phyloP scores from a whole-genome alignment of 2,329 filamentous ascomycete genomes.

The Rhexocercosporidium sp. region DNA sequence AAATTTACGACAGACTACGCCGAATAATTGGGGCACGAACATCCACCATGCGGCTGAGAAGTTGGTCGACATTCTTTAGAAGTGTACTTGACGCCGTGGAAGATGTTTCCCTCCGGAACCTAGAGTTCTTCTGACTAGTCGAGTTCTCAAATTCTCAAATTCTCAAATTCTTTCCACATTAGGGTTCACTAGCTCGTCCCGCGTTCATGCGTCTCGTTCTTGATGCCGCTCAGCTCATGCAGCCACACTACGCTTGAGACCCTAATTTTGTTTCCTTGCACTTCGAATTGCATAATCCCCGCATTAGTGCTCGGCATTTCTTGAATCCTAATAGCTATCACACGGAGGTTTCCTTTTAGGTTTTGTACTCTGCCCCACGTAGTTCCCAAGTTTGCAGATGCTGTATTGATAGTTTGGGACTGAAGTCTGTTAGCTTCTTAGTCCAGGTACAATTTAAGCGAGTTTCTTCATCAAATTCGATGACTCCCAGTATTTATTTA shows the following conservation, averaged over 20 bases:
- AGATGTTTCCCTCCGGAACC: background rate
- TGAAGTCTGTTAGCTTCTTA: background rate
- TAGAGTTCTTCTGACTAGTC: no score
- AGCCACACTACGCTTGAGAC: background rate
- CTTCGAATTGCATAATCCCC: background rate
- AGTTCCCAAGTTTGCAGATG: no score
- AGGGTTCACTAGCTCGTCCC: background rate
- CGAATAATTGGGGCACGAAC: slow-evolving; percentile 47
- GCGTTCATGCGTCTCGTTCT: slow-evolving; percentile 1
- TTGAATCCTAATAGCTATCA: background rate
- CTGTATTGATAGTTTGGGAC: background rate
- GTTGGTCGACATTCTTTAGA: slow-evolving; percentile 42
- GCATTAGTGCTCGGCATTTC: background rate
- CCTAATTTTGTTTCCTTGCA: background rate
- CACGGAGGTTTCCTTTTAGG: background rate
- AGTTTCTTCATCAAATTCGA: background rate
- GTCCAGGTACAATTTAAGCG: background rate
- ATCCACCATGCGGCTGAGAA: slow-evolving; percentile 43
- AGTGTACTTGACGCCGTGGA: background rate
- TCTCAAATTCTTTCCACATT: background rate
- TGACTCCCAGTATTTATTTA: background rate
- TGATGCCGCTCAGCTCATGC: background rate
- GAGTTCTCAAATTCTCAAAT: no score
- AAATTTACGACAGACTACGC: slow-evolving; percentile 41
- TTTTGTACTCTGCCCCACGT: background rate